Evolutionary conservation across 176 grass and related monocot genomes (phyloP).

Genomic region (Bolboschoenus planiculmis): DNA sequence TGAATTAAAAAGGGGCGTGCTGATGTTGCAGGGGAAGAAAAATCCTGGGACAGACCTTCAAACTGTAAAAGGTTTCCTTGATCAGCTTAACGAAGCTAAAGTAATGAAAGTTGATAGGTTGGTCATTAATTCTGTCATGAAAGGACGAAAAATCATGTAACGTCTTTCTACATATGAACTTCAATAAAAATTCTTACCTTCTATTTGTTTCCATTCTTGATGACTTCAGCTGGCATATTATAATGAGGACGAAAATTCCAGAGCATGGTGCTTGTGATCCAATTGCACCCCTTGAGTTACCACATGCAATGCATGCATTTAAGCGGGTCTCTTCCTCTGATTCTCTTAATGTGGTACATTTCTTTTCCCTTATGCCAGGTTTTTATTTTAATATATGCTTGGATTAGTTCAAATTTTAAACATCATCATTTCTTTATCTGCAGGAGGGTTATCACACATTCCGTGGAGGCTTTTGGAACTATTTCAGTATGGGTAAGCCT

Average conservation of each 20-base stretch:
- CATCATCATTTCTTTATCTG: slow-evolving; percentile 27
- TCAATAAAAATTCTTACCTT: slow-evolving; percentile 16
- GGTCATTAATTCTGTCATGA: neutral
- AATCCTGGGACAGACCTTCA: slow-evolving; percentile 71
- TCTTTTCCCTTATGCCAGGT: slow-evolving; percentile 20
- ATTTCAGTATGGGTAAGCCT: slow-evolving; percentile 86
- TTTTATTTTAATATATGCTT: slow-evolving; percentile 16
- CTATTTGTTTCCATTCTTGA: slow-evolving; percentile 3
- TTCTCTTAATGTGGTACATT: slow-evolving; percentile 70
- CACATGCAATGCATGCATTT: slow-evolving; percentile 83
- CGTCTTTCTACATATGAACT: neutral
- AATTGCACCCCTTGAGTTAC: slow-evolving; percentile 80
- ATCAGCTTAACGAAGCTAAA: slow-evolving; percentile 53
- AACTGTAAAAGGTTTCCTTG: slow-evolving; percentile 66
- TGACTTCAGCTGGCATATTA: slow-evolving; percentile 81
- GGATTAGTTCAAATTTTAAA: neutral
- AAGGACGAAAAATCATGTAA: neutral
- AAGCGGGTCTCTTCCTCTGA: slow-evolving; percentile 63
- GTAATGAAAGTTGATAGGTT: slow-evolving; percentile 85
- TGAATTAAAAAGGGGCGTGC: neutral
- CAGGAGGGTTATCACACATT: slow-evolving; percentile 88
- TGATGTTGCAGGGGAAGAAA: slow-evolving; percentile 72
- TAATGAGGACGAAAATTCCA: slow-evolving; percentile 77
- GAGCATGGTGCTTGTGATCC: slow-evolving; percentile 71
- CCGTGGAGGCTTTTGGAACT: slow-evolving; percentile 92